Percentiles rank a stretch among this genome's conserved stretches.
Conservation (phyloP, 2,329 filamentous ascomycete genomes). For the Teratosphaeria pseudoeucalypti region DNA sequence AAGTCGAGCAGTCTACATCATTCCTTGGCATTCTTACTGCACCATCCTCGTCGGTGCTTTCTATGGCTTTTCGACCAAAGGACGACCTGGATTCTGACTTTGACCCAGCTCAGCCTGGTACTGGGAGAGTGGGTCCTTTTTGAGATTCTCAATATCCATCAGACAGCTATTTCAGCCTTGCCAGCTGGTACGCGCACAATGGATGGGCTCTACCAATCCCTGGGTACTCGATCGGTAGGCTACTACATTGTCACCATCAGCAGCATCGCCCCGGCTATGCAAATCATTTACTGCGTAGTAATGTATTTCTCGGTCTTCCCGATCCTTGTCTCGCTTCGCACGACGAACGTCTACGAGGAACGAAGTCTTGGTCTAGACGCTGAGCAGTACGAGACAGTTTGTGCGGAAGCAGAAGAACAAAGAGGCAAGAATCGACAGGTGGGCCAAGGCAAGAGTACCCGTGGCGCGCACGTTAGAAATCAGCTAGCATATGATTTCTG, state of each 20-base stretch:
- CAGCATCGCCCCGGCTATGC: conserved; percentile 44
- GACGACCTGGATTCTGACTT: conserved; percentile 6
- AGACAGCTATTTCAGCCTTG: conserved; percentile 1
- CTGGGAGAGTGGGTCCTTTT: conserved; percentile 17
- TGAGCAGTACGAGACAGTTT: background rate
- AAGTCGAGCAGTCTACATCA: conserved; percentile 11
- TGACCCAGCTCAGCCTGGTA: conserved; percentile 3
- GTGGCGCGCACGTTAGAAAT: conserved; percentile 20
- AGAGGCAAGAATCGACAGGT: background rate
- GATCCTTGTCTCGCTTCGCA: conserved; percentile 53
- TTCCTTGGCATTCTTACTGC: conserved; percentile 27
- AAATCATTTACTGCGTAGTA: conserved; percentile 52
- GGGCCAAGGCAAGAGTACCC: conserved; percentile 1
- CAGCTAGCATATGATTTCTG: conserved; percentile 34
- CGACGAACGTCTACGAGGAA: conserved; percentile 64
- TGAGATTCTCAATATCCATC: conserved; percentile 6
- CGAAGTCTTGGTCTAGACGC: conserved; percentile 21
- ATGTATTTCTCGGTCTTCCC: conserved; percentile 59
- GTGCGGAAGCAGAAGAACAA: background rate
- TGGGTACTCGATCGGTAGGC: conserved; percentile 30
- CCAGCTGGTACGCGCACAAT: background rate
- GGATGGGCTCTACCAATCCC: conserved; percentile 3
- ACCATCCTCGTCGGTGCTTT: conserved; percentile 44
- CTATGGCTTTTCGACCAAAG: conserved; percentile 52
- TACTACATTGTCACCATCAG: conserved; percentile 27